Evolutionary conservation across 768 basidiomycete genomes (phyloP), one percentile per base, ranked within the genome.

Genomic region (Termitomyces sp.): DNA sequence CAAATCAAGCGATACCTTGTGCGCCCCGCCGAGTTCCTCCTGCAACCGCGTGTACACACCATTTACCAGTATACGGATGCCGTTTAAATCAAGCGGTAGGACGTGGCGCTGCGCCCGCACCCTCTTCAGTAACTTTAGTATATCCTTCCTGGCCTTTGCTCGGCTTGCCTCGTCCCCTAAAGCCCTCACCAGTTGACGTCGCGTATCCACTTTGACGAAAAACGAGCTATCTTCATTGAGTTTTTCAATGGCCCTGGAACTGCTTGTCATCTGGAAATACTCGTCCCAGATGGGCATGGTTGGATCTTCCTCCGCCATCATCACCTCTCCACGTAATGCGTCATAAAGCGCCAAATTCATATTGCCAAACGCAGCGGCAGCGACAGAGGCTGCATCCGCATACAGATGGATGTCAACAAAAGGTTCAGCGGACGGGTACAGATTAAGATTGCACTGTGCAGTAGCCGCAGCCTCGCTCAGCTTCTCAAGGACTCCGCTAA

Each of bases 1-100:
- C 18, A 80, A 71, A 61, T 84, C 77, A 24, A 84, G 63, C 1
- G 67, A 64, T 14, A 83, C 64, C 56, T 75, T 77, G 36, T 76
- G 76, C n/a, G 62, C 42, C 8, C 76, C 79, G 31, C 75, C 79
- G 29, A 82, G 58, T 1, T 69, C 64, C 2, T 71, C 70, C 53
- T 75, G 72, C n/a, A 84, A 59, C 0, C 59, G 51, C 10, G 64
- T 62, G 41, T 80, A 66, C 8, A 68, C 72, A 16, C 76, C 77
- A 44, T 72, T 65, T 14, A 83, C 58, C 41, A 85, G 64, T 7
- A 64, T 49, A n/a, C 69, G 69, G 13, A 83, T 63, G 20, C 66
- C 55, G 36, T 57, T 51, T 46, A 68, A 68, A 12, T 71, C 66
- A 10, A 83, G 66, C 22, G 66, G 63, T 43, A 80, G 58, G 53